phyloP scores from a whole-genome alignment of 805 yeast species.

The Metschnikowia orientalis region DNA sequence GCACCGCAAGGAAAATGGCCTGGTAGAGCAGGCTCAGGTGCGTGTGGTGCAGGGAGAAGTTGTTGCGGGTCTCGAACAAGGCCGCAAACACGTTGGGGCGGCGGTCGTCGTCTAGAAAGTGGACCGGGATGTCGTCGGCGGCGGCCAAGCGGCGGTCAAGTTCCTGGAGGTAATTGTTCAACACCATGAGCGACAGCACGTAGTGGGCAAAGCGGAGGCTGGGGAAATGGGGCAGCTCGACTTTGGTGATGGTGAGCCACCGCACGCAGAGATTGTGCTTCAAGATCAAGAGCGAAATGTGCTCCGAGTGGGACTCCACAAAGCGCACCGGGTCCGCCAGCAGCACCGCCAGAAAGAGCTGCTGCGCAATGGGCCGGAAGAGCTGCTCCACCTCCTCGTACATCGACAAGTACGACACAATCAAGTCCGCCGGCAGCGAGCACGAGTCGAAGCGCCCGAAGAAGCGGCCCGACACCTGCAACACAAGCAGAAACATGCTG shows the following conservation, averaged over 20 bases:
- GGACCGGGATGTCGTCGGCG: neutral
- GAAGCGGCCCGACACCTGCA: constrained; percentile 6
- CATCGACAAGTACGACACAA: constrained; percentile 12
- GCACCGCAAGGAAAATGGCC: constrained; percentile 14
- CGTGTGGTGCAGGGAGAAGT: constrained; percentile 7
- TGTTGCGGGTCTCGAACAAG: constrained; percentile 6
- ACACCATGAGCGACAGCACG: constrained; percentile 11
- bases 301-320: constrained; percentile 7
- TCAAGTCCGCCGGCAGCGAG: constrained; percentile 9
- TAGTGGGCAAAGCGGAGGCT: constrained; percentile 16
- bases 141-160: constrained; percentile 8
- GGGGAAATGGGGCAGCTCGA: constrained; percentile 16
- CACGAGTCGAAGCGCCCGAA: constrained; percentile 13
- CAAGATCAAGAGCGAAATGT: constrained; percentile 8
- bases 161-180: constrained; percentile 14
- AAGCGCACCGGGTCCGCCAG: constrained; percentile 7
- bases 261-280: constrained; percentile 12
- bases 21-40: constrained; percentile 9
- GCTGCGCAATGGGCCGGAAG: constrained; percentile 7
- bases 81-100: constrained; percentile 1
- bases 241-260: constrained; percentile 14
- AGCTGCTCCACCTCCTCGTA: constrained; percentile 11
- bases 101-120: constrained; percentile 1
- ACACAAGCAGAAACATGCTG: constrained; percentile 7
- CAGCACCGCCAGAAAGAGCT: constrained; percentile 9